Evolutionary conservation across 2,329 filamentous ascomycete species (phyloP).

Genomic region (Didymella exigua): DNA sequence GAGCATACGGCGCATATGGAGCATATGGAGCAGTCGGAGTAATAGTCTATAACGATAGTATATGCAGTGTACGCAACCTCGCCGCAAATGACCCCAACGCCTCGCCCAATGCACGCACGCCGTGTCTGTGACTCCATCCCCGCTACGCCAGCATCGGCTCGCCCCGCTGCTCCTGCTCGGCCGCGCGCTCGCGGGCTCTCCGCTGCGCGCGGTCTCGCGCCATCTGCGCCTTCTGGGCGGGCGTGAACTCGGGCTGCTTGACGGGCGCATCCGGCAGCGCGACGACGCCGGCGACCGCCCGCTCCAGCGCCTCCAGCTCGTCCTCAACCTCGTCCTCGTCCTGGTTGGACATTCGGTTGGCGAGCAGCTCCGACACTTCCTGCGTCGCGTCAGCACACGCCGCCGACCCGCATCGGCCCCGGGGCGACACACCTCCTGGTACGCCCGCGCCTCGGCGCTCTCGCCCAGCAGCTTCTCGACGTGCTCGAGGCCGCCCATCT

Average conservation of each 20-base stretch:
- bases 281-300: slow-evolving; percentile 58
- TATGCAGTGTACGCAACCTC: too few relatives aligned
- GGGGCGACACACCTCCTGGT: slow-evolving; percentile 73
- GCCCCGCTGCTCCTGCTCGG: slow-evolving; percentile 33
- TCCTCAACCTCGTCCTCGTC: slow-evolving; percentile 99
- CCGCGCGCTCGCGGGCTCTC: slow-evolving; percentile 41
- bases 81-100: slow-evolving; percentile 32
- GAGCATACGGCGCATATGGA: too few relatives aligned
- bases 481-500: slow-evolving; percentile 93
- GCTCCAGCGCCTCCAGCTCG: slow-evolving; percentile 82
- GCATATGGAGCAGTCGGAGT: too few relatives aligned
- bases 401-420: not conserved
- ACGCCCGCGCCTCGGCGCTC: slow-evolving; percentile 85
- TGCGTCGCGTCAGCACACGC: slow-evolving; percentile 46
- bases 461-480: slow-evolving; percentile 97
- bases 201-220: slow-evolving; percentile 42
- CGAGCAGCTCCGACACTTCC: slow-evolving; percentile 93
- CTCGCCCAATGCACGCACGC: slow-evolving; percentile 40
- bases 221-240: slow-evolving; percentile 36
- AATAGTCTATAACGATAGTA: not conserved
- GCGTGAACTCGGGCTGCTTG: slow-evolving; percentile 37
- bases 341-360: slow-evolving; percentile 84
- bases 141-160: slow-evolving; percentile 45
- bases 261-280: slow-evolving; percentile 50
- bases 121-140: not conserved